Percentiles rank a stretch among this genome's conserved stretches.
Conservation (phyloP, 192 early-diverging fungal genomes). For the Thamnidium elegans region DNA sequence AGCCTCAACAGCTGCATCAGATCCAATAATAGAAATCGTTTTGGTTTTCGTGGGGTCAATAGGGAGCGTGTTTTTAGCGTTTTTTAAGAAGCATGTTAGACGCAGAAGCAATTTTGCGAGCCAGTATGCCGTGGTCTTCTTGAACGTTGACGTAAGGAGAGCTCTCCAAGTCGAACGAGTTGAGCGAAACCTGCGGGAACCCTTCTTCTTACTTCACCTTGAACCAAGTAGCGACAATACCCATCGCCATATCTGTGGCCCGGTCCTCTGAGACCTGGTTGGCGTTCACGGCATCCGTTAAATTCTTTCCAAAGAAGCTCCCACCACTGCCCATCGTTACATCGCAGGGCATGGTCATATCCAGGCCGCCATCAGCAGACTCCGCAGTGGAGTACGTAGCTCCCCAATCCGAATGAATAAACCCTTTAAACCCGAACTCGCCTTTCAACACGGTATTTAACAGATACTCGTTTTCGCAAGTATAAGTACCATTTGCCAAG, state of each 20-base stretch:
- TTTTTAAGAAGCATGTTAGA: conserved; percentile 20
- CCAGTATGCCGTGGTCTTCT: conserved; percentile 15
- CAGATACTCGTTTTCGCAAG: conserved; percentile 53
- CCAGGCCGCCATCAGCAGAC: conserved; percentile 38
- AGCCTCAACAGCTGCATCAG: conserved; percentile 7
- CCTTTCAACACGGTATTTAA: conserved; percentile 51
- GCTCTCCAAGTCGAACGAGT: neutral
- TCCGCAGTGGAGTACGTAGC: conserved; percentile 38
- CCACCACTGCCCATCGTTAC: no score
- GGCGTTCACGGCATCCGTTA: conserved; percentile 16
- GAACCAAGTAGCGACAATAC: conserved; percentile 35
- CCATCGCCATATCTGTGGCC: conserved; percentile 17
- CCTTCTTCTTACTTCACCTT: conserved; percentile 15
- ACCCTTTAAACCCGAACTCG: conserved; percentile 58
- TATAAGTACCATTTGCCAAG: conserved; percentile 47
- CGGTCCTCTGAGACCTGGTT: neutral
- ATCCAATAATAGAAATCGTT: conserved; percentile 25
- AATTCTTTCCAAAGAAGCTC: conserved; percentile 25
- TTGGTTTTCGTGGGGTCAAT: neutral
- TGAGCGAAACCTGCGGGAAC: conserved; percentile 11
- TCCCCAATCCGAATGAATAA: conserved; percentile 59
- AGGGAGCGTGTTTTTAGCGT: conserved; percentile 16
- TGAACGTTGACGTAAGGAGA: conserved; percentile 14
- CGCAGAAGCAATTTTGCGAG: conserved; percentile 22
- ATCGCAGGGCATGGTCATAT: conserved; percentile 40